These are phyloP conservation scores for Pelargonium cotyledonis DNA, from an alignment of 441 rosid genomes.

Conservation along the genomic window DNA sequence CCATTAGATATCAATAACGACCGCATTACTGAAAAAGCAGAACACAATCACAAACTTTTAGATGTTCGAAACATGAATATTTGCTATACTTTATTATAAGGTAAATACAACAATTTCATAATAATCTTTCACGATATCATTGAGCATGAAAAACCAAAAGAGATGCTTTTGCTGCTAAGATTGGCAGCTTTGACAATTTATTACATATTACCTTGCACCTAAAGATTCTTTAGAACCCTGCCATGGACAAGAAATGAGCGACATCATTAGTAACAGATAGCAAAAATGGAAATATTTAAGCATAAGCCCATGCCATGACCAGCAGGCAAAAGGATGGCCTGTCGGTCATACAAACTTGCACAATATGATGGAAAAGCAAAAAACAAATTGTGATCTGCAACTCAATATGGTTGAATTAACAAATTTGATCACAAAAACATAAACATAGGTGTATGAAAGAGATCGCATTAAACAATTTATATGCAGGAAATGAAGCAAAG, in stretches of 20 bases:
- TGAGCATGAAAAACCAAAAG: not conserved
- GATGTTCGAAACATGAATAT: not conserved
- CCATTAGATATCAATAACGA: not conserved
- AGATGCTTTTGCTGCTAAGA: too few species aligned
- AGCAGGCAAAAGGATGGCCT: not conserved
- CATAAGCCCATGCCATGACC: not conserved
- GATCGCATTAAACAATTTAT: not conserved
- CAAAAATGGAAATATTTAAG: not conserved
- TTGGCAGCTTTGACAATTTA: not conserved
- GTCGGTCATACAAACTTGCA: not conserved
- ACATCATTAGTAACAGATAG: not conserved
- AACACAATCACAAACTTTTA: not conserved
- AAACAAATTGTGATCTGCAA: not conserved
- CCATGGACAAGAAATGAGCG: conserved; percentile 9
- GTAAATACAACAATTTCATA: not conserved
- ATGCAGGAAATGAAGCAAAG: not conserved
- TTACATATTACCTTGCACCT: conserved; percentile 30
- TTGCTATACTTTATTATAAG: not conserved
- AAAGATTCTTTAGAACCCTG: conserved; percentile 36
- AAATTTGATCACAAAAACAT: not conserved
- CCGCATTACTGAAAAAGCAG: not conserved
- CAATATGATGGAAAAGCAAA: not conserved
- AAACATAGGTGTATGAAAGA: not conserved
- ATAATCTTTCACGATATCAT: not conserved
- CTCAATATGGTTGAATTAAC: not conserved